Evolutionary conservation across 257 asterid species (phyloP), one percentile per base, ranked within the genome.

Genomic region (Nicotiana knightiana): DNA sequence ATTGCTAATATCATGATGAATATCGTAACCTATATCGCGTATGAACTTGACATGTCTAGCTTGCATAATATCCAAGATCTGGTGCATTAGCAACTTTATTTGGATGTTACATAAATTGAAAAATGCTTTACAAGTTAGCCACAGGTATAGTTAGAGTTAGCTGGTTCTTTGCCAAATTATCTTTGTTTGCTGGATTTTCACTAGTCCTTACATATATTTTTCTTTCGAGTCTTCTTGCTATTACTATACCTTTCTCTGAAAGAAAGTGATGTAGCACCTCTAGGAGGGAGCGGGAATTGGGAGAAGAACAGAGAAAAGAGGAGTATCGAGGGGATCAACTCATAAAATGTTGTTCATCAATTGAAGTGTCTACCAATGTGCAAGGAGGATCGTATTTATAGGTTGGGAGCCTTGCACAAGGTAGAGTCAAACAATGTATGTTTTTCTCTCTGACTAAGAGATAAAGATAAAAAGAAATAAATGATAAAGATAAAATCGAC

Each of bases 11-110:
- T 75, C 79, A 51, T 51, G 63, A 75, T 26, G 15, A 15, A 24
- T 28, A 16, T 13, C 21, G 61, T 39, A 46, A 71, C 35, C 12
- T 71, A 0, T 73, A 70, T 15, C 21, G 58, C 33, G 2, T 70
- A 73, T 48, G 62, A 75, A 28, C 80, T 75, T 51, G 80, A 75
- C 10, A 26, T 46, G 46, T 75, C 80, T 75, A 26, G 63, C 51
- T 51, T 28, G 80, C 80, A 26, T 75, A 51, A 51, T n/a, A 17
- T 75, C 63, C 9, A n/a, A 51, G 28, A 75, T 28, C 28, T 75
- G 26, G 46, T 28, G 80, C 63, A 53, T 35, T 51, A 75, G 39
- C 64, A 4, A 28, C 63, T 28, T 33, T 28, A 15, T 51, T 26
- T 75, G 43, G 15, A 51, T 75, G 28, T 28, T 53, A 26, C 26